Conservation (phyloP, 2,329 filamentous ascomycete species). For the Colletotrichum noveboracense region DNA sequence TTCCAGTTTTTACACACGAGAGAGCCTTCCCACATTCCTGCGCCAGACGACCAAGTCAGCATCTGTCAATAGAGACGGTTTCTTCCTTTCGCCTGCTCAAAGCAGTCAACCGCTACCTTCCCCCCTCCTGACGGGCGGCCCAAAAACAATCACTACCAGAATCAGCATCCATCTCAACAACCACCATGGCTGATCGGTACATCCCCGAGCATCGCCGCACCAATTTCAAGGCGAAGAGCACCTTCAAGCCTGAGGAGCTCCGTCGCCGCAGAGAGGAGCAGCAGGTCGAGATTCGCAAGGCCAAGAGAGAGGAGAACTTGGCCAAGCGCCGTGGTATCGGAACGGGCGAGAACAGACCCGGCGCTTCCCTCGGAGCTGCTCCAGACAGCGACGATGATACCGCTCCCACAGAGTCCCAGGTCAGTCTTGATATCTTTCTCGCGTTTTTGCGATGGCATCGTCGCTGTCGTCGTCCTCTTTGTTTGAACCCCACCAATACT, state of each 20-base stretch:
- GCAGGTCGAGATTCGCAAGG: slow-evolving; percentile 98
- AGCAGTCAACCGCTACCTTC: not conserved
- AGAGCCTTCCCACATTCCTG: not conserved
- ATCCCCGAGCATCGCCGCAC: slow-evolving; percentile 99
- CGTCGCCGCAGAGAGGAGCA: slow-evolving; percentile 98
- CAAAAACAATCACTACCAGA: not conserved
- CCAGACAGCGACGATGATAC: slow-evolving; percentile 98
- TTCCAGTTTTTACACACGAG: not conserved
- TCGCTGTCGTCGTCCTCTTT: not conserved
- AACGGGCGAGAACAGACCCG: slow-evolving; percentile 78
- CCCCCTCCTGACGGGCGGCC: slow-evolving; percentile 3
- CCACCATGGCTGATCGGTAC: slow-evolving; percentile 95
- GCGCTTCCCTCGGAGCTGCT: slow-evolving; percentile 83
- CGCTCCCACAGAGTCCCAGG: slow-evolving; percentile 93
- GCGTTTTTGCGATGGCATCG: not conserved
- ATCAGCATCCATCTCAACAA: slow-evolving; percentile 27
- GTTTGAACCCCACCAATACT: slow-evolving; percentile 22
- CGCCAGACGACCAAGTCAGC: not conserved
- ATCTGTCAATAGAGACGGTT: slow-evolving; percentile 1
- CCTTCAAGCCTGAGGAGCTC: slow-evolving; percentile 98
- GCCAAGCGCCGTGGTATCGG: slow-evolving; percentile 97
- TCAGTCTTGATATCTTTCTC: slow-evolving; percentile 52
- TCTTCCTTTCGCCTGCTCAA: not conserved
- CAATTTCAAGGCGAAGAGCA: slow-evolving; percentile 99
- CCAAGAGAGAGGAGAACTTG: slow-evolving; percentile 98